Conservation (phyloP, 2,329 filamentous ascomycete genomes). For the Diatrype stigma region DNA sequence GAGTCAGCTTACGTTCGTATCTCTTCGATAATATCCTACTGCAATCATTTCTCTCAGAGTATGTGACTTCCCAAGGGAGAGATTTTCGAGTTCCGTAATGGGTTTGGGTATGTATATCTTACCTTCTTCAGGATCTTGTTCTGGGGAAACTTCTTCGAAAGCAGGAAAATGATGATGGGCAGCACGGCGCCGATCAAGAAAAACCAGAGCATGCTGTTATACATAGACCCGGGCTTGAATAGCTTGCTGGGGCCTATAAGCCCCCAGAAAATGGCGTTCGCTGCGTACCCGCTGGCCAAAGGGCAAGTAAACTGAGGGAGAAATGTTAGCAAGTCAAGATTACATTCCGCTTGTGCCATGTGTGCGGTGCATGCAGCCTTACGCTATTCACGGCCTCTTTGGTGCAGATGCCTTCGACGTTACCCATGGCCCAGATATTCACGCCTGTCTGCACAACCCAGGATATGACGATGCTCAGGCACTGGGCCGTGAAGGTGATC, state of each 20-base stretch:
- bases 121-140: conserved; percentile 32
- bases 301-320: conserved; percentile 52
- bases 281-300: conserved; percentile 57
- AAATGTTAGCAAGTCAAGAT: too few relatives aligned
- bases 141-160: conserved; percentile 58
- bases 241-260: conserved; percentile 67
- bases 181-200: conserved; percentile 63
- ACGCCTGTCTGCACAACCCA: conserved; percentile 53
- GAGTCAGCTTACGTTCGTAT: too few relatives aligned
- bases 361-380: too few relatives aligned
- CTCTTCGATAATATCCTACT: too few relatives aligned
- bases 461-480: conserved; percentile 44
- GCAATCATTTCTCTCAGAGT: too few relatives aligned
- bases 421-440: conserved; percentile 62
- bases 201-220: conserved; percentile 63
- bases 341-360: too few relatives aligned
- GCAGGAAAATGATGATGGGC: conserved; percentile 60
- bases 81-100: too few relatives aligned
- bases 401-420: conserved; percentile 60
- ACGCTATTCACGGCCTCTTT: conserved; percentile 18
- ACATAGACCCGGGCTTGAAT: conserved; percentile 60
- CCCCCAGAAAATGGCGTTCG: conserved; percentile 68
- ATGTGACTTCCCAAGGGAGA: too few relatives aligned
- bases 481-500: conserved; percentile 44
- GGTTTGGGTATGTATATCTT: too few relatives aligned